Evolutionary conservation across 2,329 filamentous ascomycete species (phyloP), one percentile per base, ranked within the genome.

Genomic region (Microcyclospora tardicrescens): DNA sequence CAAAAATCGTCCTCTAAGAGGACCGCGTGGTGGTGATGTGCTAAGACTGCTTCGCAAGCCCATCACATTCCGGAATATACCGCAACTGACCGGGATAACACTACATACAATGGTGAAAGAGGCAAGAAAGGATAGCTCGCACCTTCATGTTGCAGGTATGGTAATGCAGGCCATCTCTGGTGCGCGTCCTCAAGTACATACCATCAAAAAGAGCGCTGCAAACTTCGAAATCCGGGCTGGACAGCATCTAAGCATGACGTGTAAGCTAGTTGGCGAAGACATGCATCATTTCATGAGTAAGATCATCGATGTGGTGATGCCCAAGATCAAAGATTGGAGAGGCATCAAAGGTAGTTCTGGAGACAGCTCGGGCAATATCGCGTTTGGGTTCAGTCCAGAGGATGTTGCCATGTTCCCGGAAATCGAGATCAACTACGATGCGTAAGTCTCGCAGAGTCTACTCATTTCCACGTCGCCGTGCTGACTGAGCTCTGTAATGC

Each of bases 241-340:
- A 34, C 77, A 81, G 57, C 73, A 78, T 47, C 71, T 84, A 19
- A 77, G 84, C 43, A 76, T 83, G 50, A 95, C 89, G 56, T 78
- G 76, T 36, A 80, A 83, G 16, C 65, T 98, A 45, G 69, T 71
- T 40, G 85, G 84, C 24, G 81, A 91, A 58, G 73, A 80, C 42
- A 91, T 93, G 54, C 83, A 84, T 46, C 81, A 95, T 60, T 95
- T 98, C 60, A 58, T 98, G 33, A 82, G 89, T 55, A 94, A 94
- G 67, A 69, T 86, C 50, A 71, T 96, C 39, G 85, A 93, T 58
- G 69, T 96, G 8, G 87, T 98, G 5, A 72, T 96, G 58, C 91
- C 91, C 30, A 83, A 79, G 56, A 93, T 98, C 63, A 98, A 96
- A 70, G 91, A 98, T 52, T 98, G 85, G 82, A 76, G 75, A 40